Conservation (phyloP, 306 rosid genomes). For the Cicer judaicum region DNA sequence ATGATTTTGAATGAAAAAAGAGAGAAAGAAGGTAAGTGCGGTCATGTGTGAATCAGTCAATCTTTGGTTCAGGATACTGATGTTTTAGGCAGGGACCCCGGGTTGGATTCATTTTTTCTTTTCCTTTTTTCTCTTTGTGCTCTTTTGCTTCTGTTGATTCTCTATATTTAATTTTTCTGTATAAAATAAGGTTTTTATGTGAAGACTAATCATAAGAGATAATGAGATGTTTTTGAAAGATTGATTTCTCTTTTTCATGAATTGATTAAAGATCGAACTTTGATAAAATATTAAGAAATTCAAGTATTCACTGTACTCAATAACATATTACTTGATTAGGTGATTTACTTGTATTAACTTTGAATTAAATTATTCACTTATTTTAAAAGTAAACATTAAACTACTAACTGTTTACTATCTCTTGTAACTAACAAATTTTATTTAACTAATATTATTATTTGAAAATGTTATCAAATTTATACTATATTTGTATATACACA, state of each 20-base stretch:
- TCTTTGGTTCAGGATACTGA: constrained; percentile 85
- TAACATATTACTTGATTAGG: too few relatives aligned
- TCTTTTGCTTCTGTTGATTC: constrained; percentile 30
- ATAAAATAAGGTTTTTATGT: too few relatives aligned
- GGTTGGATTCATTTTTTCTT: constrained; percentile 20
- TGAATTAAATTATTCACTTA: background rate
- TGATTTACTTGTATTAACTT: constrained; percentile 7
- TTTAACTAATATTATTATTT: too few relatives aligned
- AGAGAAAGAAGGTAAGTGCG: constrained; percentile 49
- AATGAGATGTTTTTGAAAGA: too few relatives aligned
- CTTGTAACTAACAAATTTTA: too few relatives aligned
- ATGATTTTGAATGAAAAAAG: constrained; percentile 47
- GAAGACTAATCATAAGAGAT: too few relatives aligned
- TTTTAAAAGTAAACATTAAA: background rate
- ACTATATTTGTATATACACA: background rate
- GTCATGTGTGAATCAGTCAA: constrained; percentile 71
- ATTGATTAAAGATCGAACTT: too few relatives aligned
- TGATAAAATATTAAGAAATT: background rate
- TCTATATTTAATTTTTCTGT: background rate
- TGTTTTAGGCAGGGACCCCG: constrained; percentile 59
- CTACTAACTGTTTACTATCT: too few relatives aligned
- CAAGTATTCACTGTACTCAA: too few relatives aligned
- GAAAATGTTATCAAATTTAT: background rate
- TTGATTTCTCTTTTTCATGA: too few relatives aligned
- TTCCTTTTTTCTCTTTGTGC: constrained; percentile 34